These are phyloP conservation scores for Ophiostoma sp. DNA, from an alignment of 2,329 filamentous ascomycete species.

Conservation along the genomic window DNA sequence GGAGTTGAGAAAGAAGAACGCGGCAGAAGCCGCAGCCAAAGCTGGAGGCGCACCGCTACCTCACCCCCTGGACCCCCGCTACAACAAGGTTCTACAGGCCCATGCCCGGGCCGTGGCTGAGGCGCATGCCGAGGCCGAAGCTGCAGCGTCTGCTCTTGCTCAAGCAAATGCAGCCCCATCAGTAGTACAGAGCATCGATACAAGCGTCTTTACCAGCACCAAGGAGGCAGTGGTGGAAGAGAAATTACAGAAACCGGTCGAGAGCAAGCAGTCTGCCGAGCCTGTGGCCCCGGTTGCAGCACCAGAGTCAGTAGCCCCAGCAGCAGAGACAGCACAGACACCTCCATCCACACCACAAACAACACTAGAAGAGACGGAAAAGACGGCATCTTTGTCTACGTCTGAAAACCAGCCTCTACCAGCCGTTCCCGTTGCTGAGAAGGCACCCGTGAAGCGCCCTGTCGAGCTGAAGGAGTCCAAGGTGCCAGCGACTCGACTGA, in stretches of 20 bases:
- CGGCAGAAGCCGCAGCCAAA: background rate
- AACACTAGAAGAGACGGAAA: too few relatives aligned
- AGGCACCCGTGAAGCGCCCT: background rate
- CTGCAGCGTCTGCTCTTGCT: background rate
- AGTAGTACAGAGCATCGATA: background rate
- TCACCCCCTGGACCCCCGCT: conserved; percentile 27
- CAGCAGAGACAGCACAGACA: background rate
- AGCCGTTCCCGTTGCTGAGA: background rate
- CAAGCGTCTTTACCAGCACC: background rate
- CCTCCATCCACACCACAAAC: too few relatives aligned
- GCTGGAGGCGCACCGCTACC: conserved; percentile 14
- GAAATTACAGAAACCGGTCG: background rate
- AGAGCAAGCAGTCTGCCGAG: background rate
- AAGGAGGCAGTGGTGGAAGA: background rate
- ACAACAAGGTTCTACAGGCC: conserved; percentile 16
- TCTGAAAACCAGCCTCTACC: background rate
- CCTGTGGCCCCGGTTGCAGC: background rate
- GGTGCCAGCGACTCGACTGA: conserved; percentile 80
- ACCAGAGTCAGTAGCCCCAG: background rate
- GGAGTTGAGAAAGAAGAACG: conserved; percentile 10
- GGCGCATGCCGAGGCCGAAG: background rate
- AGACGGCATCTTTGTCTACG: too few relatives aligned
- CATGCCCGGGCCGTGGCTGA: background rate
- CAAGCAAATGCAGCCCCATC: background rate
- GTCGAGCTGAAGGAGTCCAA: conserved; percentile 78